These are phyloP conservation scores for Leishmania tropica DNA, from an alignment of 208 protist species.

Conservation along the genomic window DNA sequence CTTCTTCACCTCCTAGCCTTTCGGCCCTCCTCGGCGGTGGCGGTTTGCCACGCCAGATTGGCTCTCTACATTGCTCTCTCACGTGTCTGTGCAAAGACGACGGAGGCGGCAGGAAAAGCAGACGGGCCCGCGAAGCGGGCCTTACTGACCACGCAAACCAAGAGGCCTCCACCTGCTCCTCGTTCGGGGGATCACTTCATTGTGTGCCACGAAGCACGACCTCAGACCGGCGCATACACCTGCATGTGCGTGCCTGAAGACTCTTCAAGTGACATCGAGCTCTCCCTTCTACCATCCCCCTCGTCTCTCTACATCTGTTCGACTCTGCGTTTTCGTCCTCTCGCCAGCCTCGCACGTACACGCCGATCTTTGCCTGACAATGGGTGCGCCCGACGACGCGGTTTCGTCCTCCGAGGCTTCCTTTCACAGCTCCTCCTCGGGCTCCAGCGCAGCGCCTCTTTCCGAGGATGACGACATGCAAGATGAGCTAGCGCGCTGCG, in stretches of 20 bases:
- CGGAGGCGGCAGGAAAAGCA: not conserved
- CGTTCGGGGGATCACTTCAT: not conserved
- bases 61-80: not conserved
- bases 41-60: not conserved
- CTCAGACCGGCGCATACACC: not conserved
- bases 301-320: not conserved
- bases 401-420: constrained; percentile 1
- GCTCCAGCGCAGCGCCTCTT: constrained; percentile 2
- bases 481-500: not conserved
- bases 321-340: not conserved
- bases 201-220: not conserved
- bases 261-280: not conserved
- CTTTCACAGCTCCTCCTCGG: constrained; percentile 9
- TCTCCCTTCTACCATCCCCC: not conserved
- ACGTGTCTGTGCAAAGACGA: not conserved
- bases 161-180: not conserved
- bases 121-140: not conserved
- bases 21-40: not conserved
- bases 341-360: not conserved
- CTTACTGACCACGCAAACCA: not conserved
- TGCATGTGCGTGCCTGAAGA: not conserved
- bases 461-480: constrained; percentile 14
- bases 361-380: not conserved
- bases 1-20: not conserved
- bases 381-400: not conserved